Base-by-base conservation (phyloP, 2,329 filamentous ascomycete genomes). In the Didymella sp. region DNA sequence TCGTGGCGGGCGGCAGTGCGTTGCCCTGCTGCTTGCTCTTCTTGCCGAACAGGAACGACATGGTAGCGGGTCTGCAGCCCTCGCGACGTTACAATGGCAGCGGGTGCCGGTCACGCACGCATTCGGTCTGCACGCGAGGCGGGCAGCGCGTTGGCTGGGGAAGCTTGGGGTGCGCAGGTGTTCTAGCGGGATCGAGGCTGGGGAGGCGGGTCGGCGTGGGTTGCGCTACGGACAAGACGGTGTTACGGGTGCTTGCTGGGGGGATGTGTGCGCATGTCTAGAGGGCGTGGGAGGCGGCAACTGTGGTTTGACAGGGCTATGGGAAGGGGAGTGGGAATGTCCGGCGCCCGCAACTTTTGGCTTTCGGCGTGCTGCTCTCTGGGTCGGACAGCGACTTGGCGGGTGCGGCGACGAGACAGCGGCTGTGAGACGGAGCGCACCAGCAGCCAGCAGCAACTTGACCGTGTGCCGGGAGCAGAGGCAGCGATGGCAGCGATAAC, bases 1-100 rank as follows among this genome's bases (percentile, higher is more conserved):
- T 79, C 21, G 81, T 80, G 48, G 82, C 81, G n/a, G 82, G 76
- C 41, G 84, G 83, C 28, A 85, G 78, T 37, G 78, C 77, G 63
- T 66, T 75, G 61, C 66, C 51, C 55, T 71, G 70, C 64, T 75
- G 73, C 67, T 77, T 77, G 64, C 69, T 77, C 69, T 76, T 76
- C 68, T 80, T 81, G 58, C 81, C 81, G 68, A 83, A 83, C 56
- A 83, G 77, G 71, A 84, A 84, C 63, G 81, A 82, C 81, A 84
- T 81, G 68, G 63, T 67, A 68, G 56, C 58, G 61, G 57, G 30
- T 59, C 28, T 56, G 67, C 63, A 63, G 63, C 63, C 54, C 48
- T 50, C 46, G 54, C 46, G 66, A 56, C 49, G 59, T 63, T 61
- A 60, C 59, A 58, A 53, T 56, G 60, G 63, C 60, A 59, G 63